Evolutionary conservation across 2,329 filamentous ascomycete genomes (phyloP).

Genomic region (Fusarium nodosum): DNA sequence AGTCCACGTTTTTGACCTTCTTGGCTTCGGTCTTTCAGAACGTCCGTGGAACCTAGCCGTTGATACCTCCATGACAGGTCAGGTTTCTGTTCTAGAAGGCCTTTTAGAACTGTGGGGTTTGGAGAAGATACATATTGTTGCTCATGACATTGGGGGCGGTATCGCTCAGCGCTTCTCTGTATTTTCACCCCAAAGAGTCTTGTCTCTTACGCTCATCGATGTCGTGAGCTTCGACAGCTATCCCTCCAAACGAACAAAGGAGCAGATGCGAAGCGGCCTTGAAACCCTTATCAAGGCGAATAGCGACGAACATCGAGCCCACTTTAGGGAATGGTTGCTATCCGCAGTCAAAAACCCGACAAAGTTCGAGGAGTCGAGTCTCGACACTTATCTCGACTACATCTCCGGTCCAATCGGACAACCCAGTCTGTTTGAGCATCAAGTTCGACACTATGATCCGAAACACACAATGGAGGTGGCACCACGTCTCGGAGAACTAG

Average conservation of each 20-base stretch:
- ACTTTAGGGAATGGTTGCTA: conserved; percentile 51
- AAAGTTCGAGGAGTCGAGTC: conserved; percentile 39
- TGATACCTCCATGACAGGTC: conserved; percentile 54
- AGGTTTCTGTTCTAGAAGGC: conserved; percentile 50
- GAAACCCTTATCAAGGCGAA: conserved; percentile 47
- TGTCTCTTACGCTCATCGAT: conserved; percentile 51
- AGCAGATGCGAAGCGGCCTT: conserved; percentile 51
- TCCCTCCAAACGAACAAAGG: conserved; percentile 50
- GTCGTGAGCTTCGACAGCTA: conserved; percentile 54
- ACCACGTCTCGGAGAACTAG: conserved; percentile 43
- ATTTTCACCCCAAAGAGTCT: conserved; percentile 41
- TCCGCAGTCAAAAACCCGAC: conserved; percentile 40
- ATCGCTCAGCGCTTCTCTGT: conserved; percentile 51
- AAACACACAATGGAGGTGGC: conserved; percentile 54
- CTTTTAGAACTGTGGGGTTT: conserved; percentile 50
- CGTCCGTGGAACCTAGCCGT: conserved; percentile 48
- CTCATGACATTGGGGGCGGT: conserved; percentile 53
- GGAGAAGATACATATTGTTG: conserved; percentile 46
- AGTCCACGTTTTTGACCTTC: conserved; percentile 51
- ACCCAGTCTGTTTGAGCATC: conserved; percentile 53
- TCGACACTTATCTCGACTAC: conserved; percentile 49
- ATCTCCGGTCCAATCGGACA: conserved; percentile 54
- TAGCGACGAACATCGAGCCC: conserved; percentile 41
- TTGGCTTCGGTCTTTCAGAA: conserved; percentile 53
- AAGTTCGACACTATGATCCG: conserved; percentile 52